Base-by-base conservation (phyloP, 176 grass and related monocot genomes). In the Metroxylon sagu region DNA sequence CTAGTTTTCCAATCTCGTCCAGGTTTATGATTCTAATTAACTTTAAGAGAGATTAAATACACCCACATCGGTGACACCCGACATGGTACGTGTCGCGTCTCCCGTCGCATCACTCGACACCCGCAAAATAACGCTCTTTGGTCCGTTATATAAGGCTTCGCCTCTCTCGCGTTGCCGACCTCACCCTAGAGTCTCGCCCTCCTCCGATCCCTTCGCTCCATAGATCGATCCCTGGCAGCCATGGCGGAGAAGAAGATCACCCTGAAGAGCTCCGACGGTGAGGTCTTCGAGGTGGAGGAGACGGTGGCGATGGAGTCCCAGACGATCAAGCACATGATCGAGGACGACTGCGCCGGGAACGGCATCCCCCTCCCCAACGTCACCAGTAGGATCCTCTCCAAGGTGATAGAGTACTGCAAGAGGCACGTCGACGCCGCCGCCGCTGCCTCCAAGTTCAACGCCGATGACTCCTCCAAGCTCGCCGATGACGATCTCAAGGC, bases 391-490 rank as follows among this genome's bases (percentile, higher is more conserved):
- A 67, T 75, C 25, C 81, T 95, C 61, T 50, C 61, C 1, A 63
- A 85, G 56, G 65, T 85, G 28, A 71, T 66, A 6, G 57, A 79
- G 61, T 95, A 89, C 72, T 89, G 85, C 58, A 83, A 70, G 59
- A 77, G 61, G 72, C 89, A 95, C 51, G 89, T 71, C 53, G 76
- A 60, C 14, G 66, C 81, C 43, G 29, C 29, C 12, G 76, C 67
- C 8, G 71, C 35, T 10, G 2, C 39, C 19, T 54, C 56, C 19
- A 62, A 48, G n/a, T 48, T 18, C 18, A 18, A 18, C 8, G 60
- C 19, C 4, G 35, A 62, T 16, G 56, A 43, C 14, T 12, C 35
- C 6, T 63, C 5, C 15, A 69, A 23, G 6, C 14, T 2, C 14
- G 1, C 16, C 25, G 48, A 62, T 58, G 76, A 70, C 0, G 65